Conservation (phyloP, 306 rosid species). For the Malus sylvestris region DNA sequence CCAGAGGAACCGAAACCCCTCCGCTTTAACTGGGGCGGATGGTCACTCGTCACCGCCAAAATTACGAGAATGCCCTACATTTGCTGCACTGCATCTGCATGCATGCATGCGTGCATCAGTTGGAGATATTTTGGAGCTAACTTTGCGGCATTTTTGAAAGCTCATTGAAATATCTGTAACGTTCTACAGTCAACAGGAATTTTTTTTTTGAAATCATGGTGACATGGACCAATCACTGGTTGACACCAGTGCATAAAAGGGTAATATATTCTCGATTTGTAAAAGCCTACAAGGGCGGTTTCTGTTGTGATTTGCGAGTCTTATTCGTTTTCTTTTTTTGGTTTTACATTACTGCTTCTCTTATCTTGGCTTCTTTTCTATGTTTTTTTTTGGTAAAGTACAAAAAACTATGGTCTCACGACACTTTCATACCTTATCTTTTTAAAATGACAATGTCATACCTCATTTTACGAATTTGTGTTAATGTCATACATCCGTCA, state of each 20-base stretch:
- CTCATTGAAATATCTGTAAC: neutral
- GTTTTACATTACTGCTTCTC: neutral
- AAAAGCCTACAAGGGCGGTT: neutral
- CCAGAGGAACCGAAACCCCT: slow-evolving; percentile 13
- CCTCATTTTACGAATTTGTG: no score
- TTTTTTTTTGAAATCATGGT: neutral
- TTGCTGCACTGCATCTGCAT: neutral
- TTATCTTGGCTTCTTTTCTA: neutral
- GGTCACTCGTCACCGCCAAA: neutral
- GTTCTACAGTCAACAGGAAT: neutral
- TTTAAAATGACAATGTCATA: no score
- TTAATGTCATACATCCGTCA: no score
- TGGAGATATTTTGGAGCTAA: neutral
- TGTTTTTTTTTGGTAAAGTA: neutral
- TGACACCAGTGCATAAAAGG: neutral
- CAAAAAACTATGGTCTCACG: no score
- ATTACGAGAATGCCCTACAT: neutral
- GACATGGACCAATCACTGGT: neutral
- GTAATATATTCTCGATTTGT: neutral
- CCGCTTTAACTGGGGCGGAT: slow-evolving; percentile 8
- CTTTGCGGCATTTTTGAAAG: neutral
- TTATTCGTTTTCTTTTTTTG: no score
- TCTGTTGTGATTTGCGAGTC: neutral
- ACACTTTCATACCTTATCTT: no score
- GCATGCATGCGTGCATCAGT: neutral